Base-by-base conservation (phyloP, 2,329 filamentous ascomycete species). In the Talaromyces sp. region DNA sequence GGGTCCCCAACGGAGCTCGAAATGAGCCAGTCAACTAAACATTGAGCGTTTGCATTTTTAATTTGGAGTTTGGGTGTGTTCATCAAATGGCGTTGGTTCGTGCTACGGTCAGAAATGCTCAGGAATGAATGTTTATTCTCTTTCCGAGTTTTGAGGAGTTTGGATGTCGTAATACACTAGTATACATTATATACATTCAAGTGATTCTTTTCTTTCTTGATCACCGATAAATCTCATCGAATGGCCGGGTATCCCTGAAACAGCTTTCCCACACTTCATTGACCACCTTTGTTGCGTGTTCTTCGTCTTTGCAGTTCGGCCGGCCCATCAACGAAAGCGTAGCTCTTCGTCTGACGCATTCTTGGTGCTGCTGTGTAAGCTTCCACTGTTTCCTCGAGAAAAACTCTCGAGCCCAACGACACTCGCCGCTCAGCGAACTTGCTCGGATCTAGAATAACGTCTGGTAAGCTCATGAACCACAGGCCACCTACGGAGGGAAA, bases 221-320 rank as follows among this genome's bases (percentile, higher is more conserved):
- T 78, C 69, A 82, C 71, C 91, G 88, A 75, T 96, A 99, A 58
- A 99, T 92, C 74, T 98, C 93, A 75, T 98, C 92, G 77, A 99
- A 99, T 2, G 95, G 95, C 71, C 95, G 83, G 4, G 93, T 98
- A 77, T 99, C 95, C 57, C 85, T 81, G 74, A 96, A 99, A 76
- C 95, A 99, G 69, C 92, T 97, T 68, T 96, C 93, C 92, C 93
- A 99, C n/a, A 99, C 95, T 76, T 96, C 89, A 76, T 98, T 95
- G 62, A 99, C 92, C 28, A 96, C 88, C 78, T 90, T 91, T 57
- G 86, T 85, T 4, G 95, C 95, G 67, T 98, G 91, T 15, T 88
- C 87, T 69, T 96, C 88, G 75, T 96, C 90, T 74, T 90, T 91
- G 72, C 93, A 95, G 54, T 84, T 82, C 17, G 92, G 92, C 64